Percentiles rank a stretch among this genome's conserved stretches.
Evolutionary conservation across 257 asterid species (phyloP).

Genomic region (Solanum okadae): DNA sequence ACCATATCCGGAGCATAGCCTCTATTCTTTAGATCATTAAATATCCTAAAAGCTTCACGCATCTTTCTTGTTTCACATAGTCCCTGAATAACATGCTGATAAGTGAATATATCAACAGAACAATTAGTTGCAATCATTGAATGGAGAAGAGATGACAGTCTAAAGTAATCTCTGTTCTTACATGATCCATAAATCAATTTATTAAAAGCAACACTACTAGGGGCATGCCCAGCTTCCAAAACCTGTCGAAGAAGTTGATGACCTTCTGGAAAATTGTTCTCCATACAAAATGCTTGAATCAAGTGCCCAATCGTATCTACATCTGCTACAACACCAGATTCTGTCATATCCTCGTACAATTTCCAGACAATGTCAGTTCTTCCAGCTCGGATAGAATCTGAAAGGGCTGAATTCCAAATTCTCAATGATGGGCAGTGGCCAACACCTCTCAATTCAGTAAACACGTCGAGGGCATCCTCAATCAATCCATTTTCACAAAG

Average conservation of each 20-base stretch:
- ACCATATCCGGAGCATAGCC: constrained; percentile 62
- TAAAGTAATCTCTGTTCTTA: constrained; percentile 30
- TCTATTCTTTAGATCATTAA: constrained; percentile 53
- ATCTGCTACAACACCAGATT: constrained; percentile 30
- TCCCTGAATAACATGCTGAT: constrained; percentile 50
- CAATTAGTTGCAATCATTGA: constrained; percentile 46
- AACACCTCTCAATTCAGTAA: constrained; percentile 25
- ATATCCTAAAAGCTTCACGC: constrained; percentile 47
- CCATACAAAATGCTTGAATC: constrained; percentile 58
- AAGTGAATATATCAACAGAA: constrained; percentile 46
- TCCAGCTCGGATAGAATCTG: constrained; percentile 20
- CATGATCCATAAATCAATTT: constrained; percentile 34
- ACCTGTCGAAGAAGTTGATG: constrained; percentile 49
- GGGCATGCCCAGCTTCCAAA: constrained; percentile 44
- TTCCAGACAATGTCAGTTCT: constrained; percentile 46
- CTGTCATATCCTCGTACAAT: constrained; percentile 40
- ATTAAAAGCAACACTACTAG: constrained; percentile 26
- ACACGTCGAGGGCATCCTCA: constrained; percentile 32
- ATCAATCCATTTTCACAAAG: constrained; percentile 42
- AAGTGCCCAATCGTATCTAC: constrained; percentile 38
- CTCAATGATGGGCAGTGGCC: constrained; percentile 25
- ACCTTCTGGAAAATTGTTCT: constrained; percentile 31
- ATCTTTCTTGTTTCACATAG: constrained; percentile 36
- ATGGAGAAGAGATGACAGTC: constrained; percentile 57
- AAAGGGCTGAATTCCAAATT: constrained; percentile 53